A percentile compares a stretch with the other conserved stretches of the same genome.
Conservation (phyloP, 2,329 filamentous ascomycete genomes). For the Bipolaris cookei region DNA sequence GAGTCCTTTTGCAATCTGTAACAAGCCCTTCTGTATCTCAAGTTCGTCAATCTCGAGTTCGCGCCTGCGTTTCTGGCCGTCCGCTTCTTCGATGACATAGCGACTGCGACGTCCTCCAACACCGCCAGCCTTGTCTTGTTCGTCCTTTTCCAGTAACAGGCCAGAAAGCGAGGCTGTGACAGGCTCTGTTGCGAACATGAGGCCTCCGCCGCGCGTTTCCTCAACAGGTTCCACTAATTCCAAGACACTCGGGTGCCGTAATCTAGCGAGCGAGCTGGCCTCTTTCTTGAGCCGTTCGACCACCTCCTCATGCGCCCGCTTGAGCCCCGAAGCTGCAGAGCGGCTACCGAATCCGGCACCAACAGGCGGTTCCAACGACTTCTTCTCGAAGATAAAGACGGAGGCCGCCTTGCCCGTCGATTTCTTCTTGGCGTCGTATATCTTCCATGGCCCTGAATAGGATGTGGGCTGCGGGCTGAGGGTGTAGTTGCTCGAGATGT, state of each 20-base stretch:
- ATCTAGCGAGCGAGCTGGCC: slow-evolving; percentile 82
- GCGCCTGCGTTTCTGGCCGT: slow-evolving; percentile 71
- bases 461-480: slow-evolving; percentile 78
- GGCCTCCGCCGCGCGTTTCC: slow-evolving; percentile 85
- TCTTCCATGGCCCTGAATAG: slow-evolving; percentile 91
- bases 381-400: slow-evolving; percentile 93
- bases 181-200: slow-evolving; percentile 94
- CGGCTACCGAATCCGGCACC: slow-evolving; percentile 63
- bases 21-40: slow-evolving; percentile 93
- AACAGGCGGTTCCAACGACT: slow-evolving; percentile 75
- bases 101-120: slow-evolving; percentile 74
- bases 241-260: slow-evolving; percentile 89
- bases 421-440: slow-evolving; percentile 97
- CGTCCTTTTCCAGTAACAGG: slow-evolving; percentile 85
- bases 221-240: slow-evolving; percentile 95
- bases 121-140: slow-evolving; percentile 74
- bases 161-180: slow-evolving; percentile 88
- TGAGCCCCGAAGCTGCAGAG: slow-evolving; percentile 70
- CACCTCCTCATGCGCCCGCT: slow-evolving; percentile 85
- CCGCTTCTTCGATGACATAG: slow-evolving; percentile 79
- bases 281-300: slow-evolving; percentile 91
- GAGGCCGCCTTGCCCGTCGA: slow-evolving; percentile 87
- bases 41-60: slow-evolving; percentile 95
- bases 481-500: slow-evolving; percentile 91
- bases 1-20: slow-evolving; percentile 91